Evolutionary conservation across 352 stramenopile species (phyloP), one percentile per base, ranked within the genome.

Genomic region (Phytophthora constricta): DNA sequence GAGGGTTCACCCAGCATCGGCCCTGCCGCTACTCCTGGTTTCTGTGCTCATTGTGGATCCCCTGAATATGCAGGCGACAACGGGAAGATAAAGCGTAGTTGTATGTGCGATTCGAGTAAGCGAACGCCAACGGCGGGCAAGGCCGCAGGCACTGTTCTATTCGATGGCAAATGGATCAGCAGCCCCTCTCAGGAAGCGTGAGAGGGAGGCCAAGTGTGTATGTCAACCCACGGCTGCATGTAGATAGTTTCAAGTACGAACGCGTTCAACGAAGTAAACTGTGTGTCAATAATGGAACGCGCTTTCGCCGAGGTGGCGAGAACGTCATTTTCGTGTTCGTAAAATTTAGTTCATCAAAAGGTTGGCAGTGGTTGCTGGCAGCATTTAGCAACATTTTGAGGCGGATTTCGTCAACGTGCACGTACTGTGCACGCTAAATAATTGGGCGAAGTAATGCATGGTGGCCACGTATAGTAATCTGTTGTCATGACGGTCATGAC

Each of bases 41-140:
- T 73, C 27, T 89, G 80, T 52, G 59, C 73, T 11, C 63, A 66
- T 26, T 89, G 78, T 28, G 76, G 78, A 0, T 81, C 78, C 0
- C 65, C 61, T 4, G 75, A 85, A 55, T 77, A 83, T 47, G 77
- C 79, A 42, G 48, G 77, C 3, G 74, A 82, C 25, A 69, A 81
- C 31, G 80, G 80, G 5, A 51, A 64, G 16, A 68, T 86, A 28
- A 74, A 82, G 43, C 52, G 68, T 13, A 81, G 78, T 27, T 91
- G 82, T 53, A 70, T 70, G 39, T 91, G 82, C 42, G 66, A 62
- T 25, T 39, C 33, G 11, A 54, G 48, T 17, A 43, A 37, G 37
- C 33, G 20, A 8, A 53, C 42, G 17, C 47, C 56, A n/a, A 68
- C 57, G 22, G 45, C 25, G 5, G 20, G 9, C 9, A 68, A 71